phyloP scores from a whole-genome alignment of 352 stramenopile species.

The Phytophthora vignae region DNA sequence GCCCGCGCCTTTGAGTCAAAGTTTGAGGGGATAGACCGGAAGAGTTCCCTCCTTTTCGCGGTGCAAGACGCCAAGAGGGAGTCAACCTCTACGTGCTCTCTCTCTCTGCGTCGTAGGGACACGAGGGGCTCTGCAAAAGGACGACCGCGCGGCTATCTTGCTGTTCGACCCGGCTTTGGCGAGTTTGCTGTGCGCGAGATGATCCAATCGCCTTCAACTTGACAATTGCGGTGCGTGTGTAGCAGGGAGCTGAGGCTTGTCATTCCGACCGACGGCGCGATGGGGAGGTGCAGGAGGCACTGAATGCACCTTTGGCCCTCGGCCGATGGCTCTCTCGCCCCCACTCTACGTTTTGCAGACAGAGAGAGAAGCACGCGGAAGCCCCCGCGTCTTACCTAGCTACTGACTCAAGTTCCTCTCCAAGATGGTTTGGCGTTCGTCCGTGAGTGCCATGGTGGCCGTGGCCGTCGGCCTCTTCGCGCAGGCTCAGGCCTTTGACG shows the following conservation, averaged over 20 bases:
- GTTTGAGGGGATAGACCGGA: constrained; percentile 5
- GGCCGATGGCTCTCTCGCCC: background rate
- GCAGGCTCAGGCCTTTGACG: constrained; percentile 44
- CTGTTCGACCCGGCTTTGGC: constrained; percentile 22
- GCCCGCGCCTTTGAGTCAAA: background rate
- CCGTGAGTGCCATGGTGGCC: constrained; percentile 31
- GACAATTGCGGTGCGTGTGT: constrained; percentile 15
- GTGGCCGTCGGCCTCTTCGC: constrained; percentile 32
- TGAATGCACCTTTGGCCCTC: constrained; percentile 18
- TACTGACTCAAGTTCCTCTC: constrained; percentile 2
- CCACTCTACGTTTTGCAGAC: constrained; percentile 38
- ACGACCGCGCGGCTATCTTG: constrained; percentile 28
- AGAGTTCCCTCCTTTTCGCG: constrained; percentile 9
- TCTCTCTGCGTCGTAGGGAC: constrained; percentile 23
- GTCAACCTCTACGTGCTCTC: constrained; percentile 15
- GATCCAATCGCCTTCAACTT: constrained; percentile 20
- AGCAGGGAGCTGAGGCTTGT: constrained; percentile 9
- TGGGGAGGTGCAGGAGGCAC: background rate
- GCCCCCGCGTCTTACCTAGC: constrained; percentile 32
- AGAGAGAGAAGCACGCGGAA: constrained; percentile 40
- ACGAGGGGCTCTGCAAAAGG: constrained; percentile 15
- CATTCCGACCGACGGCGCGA: constrained; percentile 27
- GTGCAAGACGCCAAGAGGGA: background rate
- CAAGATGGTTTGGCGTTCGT: constrained; percentile 43
- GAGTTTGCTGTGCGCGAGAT: constrained; percentile 16